Evolutionary conservation across 495 filamentous ascomycete species (phyloP).

Genomic region (Penicillium steckii): DNA sequence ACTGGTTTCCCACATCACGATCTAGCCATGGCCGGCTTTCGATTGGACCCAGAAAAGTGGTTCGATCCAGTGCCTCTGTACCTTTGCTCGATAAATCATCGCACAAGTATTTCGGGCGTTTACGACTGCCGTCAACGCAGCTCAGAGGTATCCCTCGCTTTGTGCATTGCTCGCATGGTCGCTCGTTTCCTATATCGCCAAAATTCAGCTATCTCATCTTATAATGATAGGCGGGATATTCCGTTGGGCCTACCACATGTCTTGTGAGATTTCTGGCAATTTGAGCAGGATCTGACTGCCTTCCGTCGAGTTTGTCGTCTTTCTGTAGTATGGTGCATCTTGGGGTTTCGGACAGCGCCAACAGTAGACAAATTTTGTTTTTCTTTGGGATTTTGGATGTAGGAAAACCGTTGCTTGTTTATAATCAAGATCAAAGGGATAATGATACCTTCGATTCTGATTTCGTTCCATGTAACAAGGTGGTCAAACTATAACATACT

Average conservation of each 20-base stretch:
- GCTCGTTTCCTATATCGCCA: conserved; percentile 15
- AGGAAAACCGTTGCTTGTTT: no score
- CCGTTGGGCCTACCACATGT: conserved; percentile 7
- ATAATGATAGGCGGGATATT: no score
- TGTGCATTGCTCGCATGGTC: conserved; percentile 9
- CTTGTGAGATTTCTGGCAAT: conserved; percentile 10
- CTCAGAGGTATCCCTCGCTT: conserved; percentile 2
- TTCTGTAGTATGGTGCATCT: background rate
- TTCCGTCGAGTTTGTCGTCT: background rate
- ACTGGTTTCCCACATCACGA: no score
- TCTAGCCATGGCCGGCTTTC: no score
- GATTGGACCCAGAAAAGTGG: no score
- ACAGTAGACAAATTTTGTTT: background rate
- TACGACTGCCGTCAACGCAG: conserved; percentile 13
- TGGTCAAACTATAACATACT: no score
- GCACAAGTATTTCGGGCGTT: conserved; percentile 11
- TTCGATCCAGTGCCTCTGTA: background rate
- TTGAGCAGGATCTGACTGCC: conserved; percentile 7
- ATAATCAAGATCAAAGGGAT: no score
- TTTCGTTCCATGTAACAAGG: no score
- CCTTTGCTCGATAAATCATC: background rate
- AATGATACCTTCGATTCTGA: no score
- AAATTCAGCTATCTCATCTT: no score
- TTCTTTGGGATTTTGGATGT: background rate
- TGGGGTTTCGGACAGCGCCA: background rate